These are phyloP conservation scores for Fusarium drepaniforme DNA, from an alignment of 2,329 filamentous ascomycete species.

Conservation along the genomic window DNA sequence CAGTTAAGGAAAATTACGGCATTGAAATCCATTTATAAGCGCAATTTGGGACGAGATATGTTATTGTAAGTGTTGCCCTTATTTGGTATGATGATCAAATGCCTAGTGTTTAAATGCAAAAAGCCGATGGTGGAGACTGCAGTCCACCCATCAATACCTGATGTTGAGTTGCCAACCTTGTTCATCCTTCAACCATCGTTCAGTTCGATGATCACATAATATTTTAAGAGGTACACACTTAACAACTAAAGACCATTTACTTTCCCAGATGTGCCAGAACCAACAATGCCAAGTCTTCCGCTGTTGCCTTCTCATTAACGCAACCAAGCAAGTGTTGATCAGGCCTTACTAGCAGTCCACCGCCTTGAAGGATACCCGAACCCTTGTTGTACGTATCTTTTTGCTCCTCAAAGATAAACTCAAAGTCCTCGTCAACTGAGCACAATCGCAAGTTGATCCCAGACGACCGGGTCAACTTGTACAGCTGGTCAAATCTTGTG, in stretches of 20 bases:
- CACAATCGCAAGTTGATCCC: neutral
- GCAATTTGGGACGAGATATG: too few relatives aligned
- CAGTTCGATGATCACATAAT: too few relatives aligned
- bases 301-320: neutral
- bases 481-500: neutral
- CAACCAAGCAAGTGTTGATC: neutral
- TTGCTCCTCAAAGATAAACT: neutral
- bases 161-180: too few relatives aligned
- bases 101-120: too few relatives aligned
- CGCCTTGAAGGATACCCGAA: neutral
- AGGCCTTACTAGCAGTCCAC: neutral
- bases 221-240: neutral
- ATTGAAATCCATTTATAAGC: too few relatives aligned
- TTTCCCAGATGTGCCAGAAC: neutral
- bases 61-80: too few relatives aligned
- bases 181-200: too few relatives aligned
- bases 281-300: neutral
- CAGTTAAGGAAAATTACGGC: too few relatives aligned
- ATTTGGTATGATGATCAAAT: too few relatives aligned
- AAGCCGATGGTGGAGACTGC: too few relatives aligned
- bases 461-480: neutral
- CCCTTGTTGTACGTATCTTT: neutral
- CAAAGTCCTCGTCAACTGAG: neutral
- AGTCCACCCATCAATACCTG: too few relatives aligned
- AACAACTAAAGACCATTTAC: neutral